phyloP scores from a whole-genome alignment of 257 asterid genomes.

The Nicotiana benthamiana region DNA sequence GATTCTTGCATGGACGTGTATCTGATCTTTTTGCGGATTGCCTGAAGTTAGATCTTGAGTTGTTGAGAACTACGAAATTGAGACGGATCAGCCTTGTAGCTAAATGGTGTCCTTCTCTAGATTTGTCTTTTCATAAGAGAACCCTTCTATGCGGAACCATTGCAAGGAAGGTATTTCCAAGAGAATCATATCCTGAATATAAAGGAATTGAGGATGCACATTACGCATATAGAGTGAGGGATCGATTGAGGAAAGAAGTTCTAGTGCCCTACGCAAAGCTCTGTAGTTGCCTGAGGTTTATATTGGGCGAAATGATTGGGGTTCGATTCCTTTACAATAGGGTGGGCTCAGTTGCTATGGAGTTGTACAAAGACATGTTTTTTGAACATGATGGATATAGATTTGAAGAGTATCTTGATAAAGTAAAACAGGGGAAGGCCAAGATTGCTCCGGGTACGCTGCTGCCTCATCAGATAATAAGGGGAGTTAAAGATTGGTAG shows the following conservation, averaged over 20 bases:
- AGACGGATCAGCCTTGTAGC: constrained; percentile 34
- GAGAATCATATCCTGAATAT: constrained; percentile 27
- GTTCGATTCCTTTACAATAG: constrained; percentile 13
- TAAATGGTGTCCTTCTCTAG: constrained; percentile 57
- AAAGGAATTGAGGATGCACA: constrained; percentile 35
- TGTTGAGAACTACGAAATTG: constrained; percentile 11
- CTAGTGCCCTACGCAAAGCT: constrained; percentile 37
- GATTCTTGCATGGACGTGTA: constrained; percentile 28
- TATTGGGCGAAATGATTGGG: constrained; percentile 27
- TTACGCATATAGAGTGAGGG: constrained; percentile 42
- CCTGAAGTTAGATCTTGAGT: constrained; percentile 27
- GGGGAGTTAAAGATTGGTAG: background rate
- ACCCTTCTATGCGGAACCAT: constrained; percentile 43
- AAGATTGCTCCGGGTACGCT: constrained; percentile 39
- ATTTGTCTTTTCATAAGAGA: constrained; percentile 30
- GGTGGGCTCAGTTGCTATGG: constrained; percentile 51
- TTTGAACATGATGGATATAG: constrained; percentile 28
- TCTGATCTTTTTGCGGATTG: constrained; percentile 29
- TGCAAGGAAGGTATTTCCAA: constrained; percentile 38
- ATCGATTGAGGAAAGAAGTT: constrained; percentile 47
- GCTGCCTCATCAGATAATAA: constrained; percentile 39
- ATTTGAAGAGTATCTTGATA: constrained; percentile 30
- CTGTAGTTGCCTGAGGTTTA: constrained; percentile 45
- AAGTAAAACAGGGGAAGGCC: constrained; percentile 25
- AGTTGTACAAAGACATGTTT: constrained; percentile 24